Evolutionary conservation across 2,329 filamentous ascomycete genomes (phyloP), one percentile per base, ranked within the genome.

Genomic region (Cercospora sp.): DNA sequence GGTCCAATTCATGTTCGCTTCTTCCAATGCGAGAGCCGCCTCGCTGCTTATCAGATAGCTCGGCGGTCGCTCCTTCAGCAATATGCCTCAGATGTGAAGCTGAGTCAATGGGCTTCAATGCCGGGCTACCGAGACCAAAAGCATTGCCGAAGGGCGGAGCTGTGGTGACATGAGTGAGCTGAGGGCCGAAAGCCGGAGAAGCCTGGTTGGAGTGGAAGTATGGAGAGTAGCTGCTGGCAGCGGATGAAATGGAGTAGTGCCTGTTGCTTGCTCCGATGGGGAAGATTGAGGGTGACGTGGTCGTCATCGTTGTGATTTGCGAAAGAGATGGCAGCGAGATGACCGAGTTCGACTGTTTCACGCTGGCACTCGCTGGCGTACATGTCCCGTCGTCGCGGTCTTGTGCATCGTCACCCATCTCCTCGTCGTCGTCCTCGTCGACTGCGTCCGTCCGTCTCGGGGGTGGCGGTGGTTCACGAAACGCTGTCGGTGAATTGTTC

Each of bases 131-230:
- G 9, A 77, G 69, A 2, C 75, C 75, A 28, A 76, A 75, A 20
- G 67, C 63, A 60, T 66, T 70, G 64, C 55, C 60, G 60, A 59
- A 73, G 33, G 69, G 63, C 0, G 73, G 73, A 18, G 69, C 67
- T 18, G 68, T 68, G 18, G 69, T 71, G 57, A 74, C 70, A 67
- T 77, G 75, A 36, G 69, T 65, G 9, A 79, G 28, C 63, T 77
- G 72, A 5, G 87, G 86, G 0, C 85, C 87, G 71, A 89, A 88
- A 0, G 84, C 84, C 0, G 88, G 87, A 8, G 87, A 89, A 6
- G 84, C 84, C 6, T 84, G 82, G 3, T 85, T 84, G 30, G 80
- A 81, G 60, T 82, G 80, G 53, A 80, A 75, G 73, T 76, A 78
- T 2, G 77, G 76, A 31, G 72, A 74, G 72, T 78, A 77, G 71